Evolutionary conservation across 192 early-diverging fungal genomes (phyloP), one percentile per base, ranked within the genome.

Genomic region (Rhizophagus sp.): DNA sequence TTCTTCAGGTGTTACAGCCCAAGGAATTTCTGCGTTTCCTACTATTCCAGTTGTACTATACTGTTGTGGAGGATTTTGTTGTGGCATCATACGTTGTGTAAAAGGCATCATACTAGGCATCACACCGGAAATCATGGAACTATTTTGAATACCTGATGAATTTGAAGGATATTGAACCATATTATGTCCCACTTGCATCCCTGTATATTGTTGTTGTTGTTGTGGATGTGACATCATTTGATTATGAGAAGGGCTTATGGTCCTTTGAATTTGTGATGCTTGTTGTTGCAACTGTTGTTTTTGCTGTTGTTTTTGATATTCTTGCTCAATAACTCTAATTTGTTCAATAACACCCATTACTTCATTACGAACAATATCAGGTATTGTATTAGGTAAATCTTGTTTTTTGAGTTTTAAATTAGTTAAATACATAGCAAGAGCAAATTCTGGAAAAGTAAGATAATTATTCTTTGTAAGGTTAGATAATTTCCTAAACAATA

Each of bases 401-500:
- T 85, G 86, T n/a, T 90, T 90, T 9, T 77, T 83, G 66, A 91
- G 81, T 41, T 88, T 86, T 13, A 87, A 83, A 57, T 90, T 87
- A 6, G 92, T 88, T 36, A 93, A 79, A 76, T 88, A 91, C 92
- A 93, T 90, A 30, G 92, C 89, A 68, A 93, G 73, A 63, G 86
- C 89, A 82, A 93, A 93, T 79, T 93, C 92, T 0, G 90, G 81
- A 79, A 91, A 83, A 34, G 90, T 87, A 34, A 93, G 84, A 50
- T 86, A 83, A 1, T 88, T 89, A 44, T 81, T 67, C 12, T 81
- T 75, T 13, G 83, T 84, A 0, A 88, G 77, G 62, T 93, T 90
- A 10, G 91, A 85, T 13, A 93, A 82, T 62, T 90, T 89, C 91
- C 91, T 87, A 61, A 8, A 70, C 0, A 17, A 70, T 12, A 12